phyloP scores from a whole-genome alignment of 352 stramenopile genomes.

The Phytophthora pinifolia region DNA sequence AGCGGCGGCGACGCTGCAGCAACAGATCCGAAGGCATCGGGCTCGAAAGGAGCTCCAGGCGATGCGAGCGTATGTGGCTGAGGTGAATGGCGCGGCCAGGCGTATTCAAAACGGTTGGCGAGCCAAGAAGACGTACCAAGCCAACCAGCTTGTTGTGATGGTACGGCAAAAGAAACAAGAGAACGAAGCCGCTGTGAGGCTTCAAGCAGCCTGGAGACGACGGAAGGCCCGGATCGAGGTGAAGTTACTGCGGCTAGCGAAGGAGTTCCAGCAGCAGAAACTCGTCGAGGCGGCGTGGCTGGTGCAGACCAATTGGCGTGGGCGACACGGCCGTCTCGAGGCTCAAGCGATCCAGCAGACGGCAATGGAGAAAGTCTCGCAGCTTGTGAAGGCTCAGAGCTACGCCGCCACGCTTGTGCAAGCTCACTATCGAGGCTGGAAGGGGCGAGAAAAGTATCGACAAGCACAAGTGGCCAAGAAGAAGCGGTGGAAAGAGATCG shows the following conservation, averaged over 20 bases:
- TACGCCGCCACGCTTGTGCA: conserved; percentile 77
- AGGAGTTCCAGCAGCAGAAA: conserved; percentile 38
- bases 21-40: conserved; percentile 35
- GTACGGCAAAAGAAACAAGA: conserved; percentile 36
- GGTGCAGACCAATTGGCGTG: conserved; percentile 56
- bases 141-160: conserved; percentile 43
- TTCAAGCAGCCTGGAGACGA: conserved; percentile 64
- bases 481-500: conserved; percentile 91
- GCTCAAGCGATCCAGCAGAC: conserved; percentile 32
- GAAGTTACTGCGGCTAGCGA: conserved; percentile 42
- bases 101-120: conserved; percentile 62
- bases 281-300: conserved; percentile 34
- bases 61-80: conserved; percentile 27
- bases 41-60: conserved; percentile 39
- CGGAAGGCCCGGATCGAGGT: conserved; percentile 45
- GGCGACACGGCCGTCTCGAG: conserved; percentile 32
- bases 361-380: conserved; percentile 40
- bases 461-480: conserved; percentile 63
- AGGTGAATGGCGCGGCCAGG: conserved; percentile 35
- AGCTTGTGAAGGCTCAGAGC: conserved; percentile 59
- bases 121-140: conserved; percentile 39
- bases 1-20: conserved; percentile 48
- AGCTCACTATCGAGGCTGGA: conserved; percentile 66
- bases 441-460: conserved; percentile 63
- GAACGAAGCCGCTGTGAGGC: conserved; percentile 44